Conservation (phyloP, 129 eudicot genomes). For the Lactuca sativa region DNA sequence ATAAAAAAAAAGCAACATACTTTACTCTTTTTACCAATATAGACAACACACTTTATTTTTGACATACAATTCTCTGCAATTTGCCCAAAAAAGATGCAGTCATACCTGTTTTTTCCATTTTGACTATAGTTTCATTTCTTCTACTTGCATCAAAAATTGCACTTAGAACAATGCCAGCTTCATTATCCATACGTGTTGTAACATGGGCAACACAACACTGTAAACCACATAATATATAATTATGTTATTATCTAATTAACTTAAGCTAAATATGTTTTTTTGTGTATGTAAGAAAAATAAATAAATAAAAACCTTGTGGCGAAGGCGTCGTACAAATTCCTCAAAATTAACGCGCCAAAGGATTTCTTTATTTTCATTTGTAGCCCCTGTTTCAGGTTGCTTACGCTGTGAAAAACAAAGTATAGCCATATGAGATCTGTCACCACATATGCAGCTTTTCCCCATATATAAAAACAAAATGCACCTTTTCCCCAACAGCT, state of each 20-base stretch:
- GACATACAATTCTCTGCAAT: no score
- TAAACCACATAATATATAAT: slow-evolving; percentile 1
- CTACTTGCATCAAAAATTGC: slow-evolving; percentile 64
- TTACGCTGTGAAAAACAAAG: slow-evolving; percentile 45
- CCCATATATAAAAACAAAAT: slow-evolving; percentile 1
- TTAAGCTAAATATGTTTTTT: no score
- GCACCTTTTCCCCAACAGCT: slow-evolving; percentile 65
- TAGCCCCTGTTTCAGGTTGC: slow-evolving; percentile 1
- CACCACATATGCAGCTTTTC: no score
- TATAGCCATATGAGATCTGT: no score
- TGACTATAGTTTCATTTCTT: slow-evolving; percentile 55
- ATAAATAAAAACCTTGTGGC: slow-evolving; percentile 57
- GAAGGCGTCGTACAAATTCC: slow-evolving; percentile 63
- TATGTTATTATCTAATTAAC: background rate
- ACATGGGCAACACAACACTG: slow-evolving; percentile 72
- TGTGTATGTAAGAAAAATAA: background rate
- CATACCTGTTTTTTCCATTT: slow-evolving; percentile 62
- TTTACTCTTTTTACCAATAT: no score
- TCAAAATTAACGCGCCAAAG: slow-evolving; percentile 94
- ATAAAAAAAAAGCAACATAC: no score
- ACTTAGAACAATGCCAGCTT: slow-evolving; percentile 57
- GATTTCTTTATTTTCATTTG: slow-evolving; percentile 56
- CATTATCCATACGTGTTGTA: slow-evolving; percentile 48
- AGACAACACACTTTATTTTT: no score
- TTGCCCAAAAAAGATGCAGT: no score